Base-by-base conservation (phyloP, 2,329 filamentous ascomycete species). In the Aspergillus sp. region DNA sequence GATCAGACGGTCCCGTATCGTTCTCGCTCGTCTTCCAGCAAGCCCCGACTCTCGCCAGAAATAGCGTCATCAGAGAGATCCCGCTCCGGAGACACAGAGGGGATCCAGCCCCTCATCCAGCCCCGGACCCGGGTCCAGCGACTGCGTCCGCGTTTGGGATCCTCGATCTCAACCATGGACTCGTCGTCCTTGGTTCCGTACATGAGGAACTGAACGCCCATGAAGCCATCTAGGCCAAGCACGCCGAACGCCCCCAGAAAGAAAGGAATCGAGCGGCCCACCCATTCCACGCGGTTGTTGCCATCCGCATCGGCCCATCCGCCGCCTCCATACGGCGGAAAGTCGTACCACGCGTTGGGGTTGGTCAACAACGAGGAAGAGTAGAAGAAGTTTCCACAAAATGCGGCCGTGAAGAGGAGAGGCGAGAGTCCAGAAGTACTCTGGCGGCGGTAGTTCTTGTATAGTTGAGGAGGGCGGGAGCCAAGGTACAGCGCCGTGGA, bases 341-440 rank as follows among this genome's bases (percentile, higher is more conserved):
- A 83, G 58, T 82, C 75, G 45, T 67, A 68, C 85, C 85, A 88
- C 6, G 81, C 84, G 56, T 80, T 81, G 2, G 85, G 85, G 63
- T 87, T 88, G 2, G 83, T 80, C 31, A 85, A 67, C 3, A 88
- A 71, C 0, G 84, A 86, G 23, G 74, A 69, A 9, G 82, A 85
- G 72, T 88, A 88, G 73, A 87, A 87, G 40, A 86, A 71, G 62
- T 88, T 88, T 2, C 85, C 85, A 61, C 81, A 81, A 65, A 88
- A 88, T 3, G 85, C 85, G 4, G 85, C 85, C 36, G 81, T 73
- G 71, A 88, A 88, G 45, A 88, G 78, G 0, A 82, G 71, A 0
- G 84, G 83, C 0, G 79, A 83, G 7, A 88, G 78, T 3, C 85
- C 85, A 1, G 84, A 77, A 10, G 85, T 87, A 41, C 83, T 86